Conservation (phyloP, 148 eudicot genomes). For the Dysphania ambrosioides region DNA sequence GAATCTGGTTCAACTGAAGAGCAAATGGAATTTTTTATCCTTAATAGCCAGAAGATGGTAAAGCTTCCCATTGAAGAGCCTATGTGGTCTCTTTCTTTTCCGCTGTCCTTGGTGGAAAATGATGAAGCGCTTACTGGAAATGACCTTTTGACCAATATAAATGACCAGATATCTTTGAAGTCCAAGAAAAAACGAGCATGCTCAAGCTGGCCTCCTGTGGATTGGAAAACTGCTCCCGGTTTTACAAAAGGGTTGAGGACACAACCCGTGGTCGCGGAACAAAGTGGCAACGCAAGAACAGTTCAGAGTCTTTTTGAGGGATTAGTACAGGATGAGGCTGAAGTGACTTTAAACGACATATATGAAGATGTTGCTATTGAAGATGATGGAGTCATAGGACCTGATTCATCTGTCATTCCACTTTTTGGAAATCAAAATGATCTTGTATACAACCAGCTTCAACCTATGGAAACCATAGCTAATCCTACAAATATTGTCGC, state of each 20-base stretch:
- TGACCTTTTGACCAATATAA: slow-evolving; percentile 21
- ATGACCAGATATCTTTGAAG: slow-evolving; percentile 28
- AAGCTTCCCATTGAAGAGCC: slow-evolving; percentile 69
- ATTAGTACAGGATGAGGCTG: slow-evolving; percentile 13
- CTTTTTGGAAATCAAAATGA: slow-evolving; percentile 26
- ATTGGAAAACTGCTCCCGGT: slow-evolving; percentile 92
- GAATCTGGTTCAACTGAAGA: slow-evolving; percentile 81
- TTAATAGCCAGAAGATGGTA: slow-evolving; percentile 75
- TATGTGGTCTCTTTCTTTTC: slow-evolving; percentile 59
- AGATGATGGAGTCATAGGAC: slow-evolving; percentile 30
- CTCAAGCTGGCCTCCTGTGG: slow-evolving; percentile 80
- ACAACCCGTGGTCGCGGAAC: slow-evolving; percentile 23
- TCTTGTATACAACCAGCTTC: slow-evolving; percentile 15
- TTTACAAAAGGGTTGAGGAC: slow-evolving; percentile 28
- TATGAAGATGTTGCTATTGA: slow-evolving; percentile 34
- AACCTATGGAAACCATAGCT: slow-evolving; percentile 21
- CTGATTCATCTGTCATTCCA: slow-evolving; percentile 21
- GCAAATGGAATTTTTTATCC: slow-evolving; percentile 65
- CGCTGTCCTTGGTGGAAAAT: slow-evolving; percentile 24
- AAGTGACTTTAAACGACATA: slow-evolving; percentile 10
- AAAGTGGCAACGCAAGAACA: slow-evolving; percentile 15
- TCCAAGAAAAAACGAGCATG: slow-evolving; percentile 34
- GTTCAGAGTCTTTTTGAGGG: slow-evolving; percentile 18
- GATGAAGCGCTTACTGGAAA: slow-evolving; percentile 22
- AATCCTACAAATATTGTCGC: slow-evolving; percentile 34